Base-by-base conservation (phyloP, 305 asterid genomes). In the Fraxinus albicans region DNA sequence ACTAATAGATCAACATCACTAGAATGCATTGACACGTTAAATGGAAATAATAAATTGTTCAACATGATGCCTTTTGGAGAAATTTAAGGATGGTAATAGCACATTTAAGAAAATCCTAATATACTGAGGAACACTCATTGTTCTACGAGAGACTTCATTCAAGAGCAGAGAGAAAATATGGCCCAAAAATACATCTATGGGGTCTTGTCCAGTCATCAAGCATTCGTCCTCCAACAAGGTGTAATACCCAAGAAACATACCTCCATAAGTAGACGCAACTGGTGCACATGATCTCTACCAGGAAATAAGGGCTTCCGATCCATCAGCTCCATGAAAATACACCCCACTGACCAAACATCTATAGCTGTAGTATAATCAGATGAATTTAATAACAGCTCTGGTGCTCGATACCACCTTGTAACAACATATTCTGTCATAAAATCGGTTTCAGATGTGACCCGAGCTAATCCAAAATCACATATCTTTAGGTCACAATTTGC, bases 281-380 rank as follows among this genome's bases (percentile, higher is more conserved):
- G 99, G 90, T 94, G 98, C 87, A 94, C 98, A 78, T 96, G 99
- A 86, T 96, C 98, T 91, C 98, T 93, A 65, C 99, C 99, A 7
- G 99, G 98, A 87, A 96, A 96, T 74, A 96, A 85, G 73, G 98
- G 98, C 87, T 92, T 94, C 29, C 99, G 92, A 83, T 96, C 99
- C 98, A 96, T 94, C 90, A 96, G 86, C 84, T 96, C 99, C 99
- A 94, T 96, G 87, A 96, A 96, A 85, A 94, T 96, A 91, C 99
- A 96, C 78, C 99, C 98, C 73, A 94, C 99, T 55, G 99, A 96
- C 99, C 98, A 96, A 35, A 96, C 97, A 90, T 96, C 98, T 88
- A 96, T 96, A 76, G 99, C 98, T 50, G 98, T 89, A 75, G 98
- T 95, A 87, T 95, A 95, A 81, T 93, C 98, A 9, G 98, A 92